A percentile compares a stretch with the other conserved stretches of the same genome.
phyloP scores from a whole-genome alignment of 108 stramenopile species.

The Cyclostephanos invisitatus region DNA sequence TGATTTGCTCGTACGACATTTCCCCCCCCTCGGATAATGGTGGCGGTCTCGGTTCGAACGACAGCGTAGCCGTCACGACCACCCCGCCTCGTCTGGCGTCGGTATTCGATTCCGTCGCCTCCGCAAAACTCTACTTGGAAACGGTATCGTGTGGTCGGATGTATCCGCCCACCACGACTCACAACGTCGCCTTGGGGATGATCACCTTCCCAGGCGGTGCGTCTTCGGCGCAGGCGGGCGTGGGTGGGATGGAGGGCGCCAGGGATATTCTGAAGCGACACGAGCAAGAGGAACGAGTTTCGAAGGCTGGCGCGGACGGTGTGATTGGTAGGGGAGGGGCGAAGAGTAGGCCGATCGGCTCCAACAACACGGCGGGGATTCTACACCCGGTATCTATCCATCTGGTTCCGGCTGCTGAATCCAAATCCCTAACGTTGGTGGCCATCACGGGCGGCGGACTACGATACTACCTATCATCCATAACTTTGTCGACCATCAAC shows the following conservation, averaged over 20 bases:
- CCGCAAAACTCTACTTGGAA: slow-evolving; percentile 76
- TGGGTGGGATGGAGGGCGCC: slow-evolving; percentile 90
- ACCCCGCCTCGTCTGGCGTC: slow-evolving; percentile 51
- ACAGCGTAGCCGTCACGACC: not conserved
- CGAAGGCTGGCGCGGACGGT: slow-evolving; percentile 28
- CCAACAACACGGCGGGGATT: slow-evolving; percentile 35
- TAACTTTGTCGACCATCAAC: slow-evolving; percentile 46
- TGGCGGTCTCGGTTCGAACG: not conserved
- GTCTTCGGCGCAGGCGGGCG: slow-evolving; percentile 75
- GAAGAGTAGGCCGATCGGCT: not conserved
- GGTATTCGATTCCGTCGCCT: slow-evolving; percentile 59
- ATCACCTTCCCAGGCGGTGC: slow-evolving; percentile 77
- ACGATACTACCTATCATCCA: slow-evolving; percentile 75
- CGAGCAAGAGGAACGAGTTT: slow-evolving; percentile 46
- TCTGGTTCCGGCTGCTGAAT: slow-evolving; percentile 67
- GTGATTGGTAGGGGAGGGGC: slow-evolving; percentile 3
- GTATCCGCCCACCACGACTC: slow-evolving; percentile 59
- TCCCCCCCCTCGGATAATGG: slow-evolving; percentile 17
- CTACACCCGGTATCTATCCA: slow-evolving; percentile 77
- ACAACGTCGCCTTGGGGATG: slow-evolving; percentile 45
- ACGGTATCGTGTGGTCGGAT: slow-evolving; percentile 69
- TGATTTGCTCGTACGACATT: slow-evolving; percentile 79
- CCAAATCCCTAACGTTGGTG: slow-evolving; percentile 71
- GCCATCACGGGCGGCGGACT: slow-evolving; percentile 81
- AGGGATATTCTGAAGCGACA: slow-evolving; percentile 67